A percentile compares a stretch with the other conserved stretches of the same genome.
phyloP scores from a whole-genome alignment of 495 filamentous ascomycete genomes.

The Sphaerosporella brunnea region DNA sequence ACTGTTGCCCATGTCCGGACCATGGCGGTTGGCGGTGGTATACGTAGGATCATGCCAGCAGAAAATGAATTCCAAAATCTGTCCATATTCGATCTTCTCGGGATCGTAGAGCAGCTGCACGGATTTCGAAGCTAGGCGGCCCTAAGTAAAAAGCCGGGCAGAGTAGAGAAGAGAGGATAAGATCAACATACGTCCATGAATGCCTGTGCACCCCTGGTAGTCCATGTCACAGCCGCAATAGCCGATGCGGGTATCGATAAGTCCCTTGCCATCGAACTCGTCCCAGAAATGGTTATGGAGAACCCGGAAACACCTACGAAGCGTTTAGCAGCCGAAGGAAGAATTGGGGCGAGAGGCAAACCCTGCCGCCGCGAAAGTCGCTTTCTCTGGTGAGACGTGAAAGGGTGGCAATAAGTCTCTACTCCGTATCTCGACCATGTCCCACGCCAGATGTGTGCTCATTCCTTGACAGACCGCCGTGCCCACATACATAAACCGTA shows the following conservation, averaged over 20 bases:
- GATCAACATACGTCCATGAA: conserved; percentile 53
- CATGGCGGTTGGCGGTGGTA: conserved; percentile 68
- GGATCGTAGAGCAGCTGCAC: conserved; percentile 76
- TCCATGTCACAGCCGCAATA: conserved; percentile 67
- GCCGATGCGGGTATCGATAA: conserved; percentile 77
- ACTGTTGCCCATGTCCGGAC: conserved; percentile 70
- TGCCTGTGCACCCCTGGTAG: conserved; percentile 56
- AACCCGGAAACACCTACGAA: conserved; percentile 98
- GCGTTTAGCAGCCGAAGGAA: background rate
- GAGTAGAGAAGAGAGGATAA: background rate
- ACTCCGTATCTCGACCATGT: too few relatives aligned
- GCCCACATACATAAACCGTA: too few relatives aligned
- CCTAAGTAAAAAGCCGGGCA: too few relatives aligned
- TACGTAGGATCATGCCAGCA: conserved; percentile 95
- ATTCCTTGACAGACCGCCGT: too few relatives aligned
- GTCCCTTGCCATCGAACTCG: conserved; percentile 58
- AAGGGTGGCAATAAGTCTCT: too few relatives aligned
- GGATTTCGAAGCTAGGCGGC: conserved; percentile 79
- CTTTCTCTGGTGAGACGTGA: conserved; percentile 19
- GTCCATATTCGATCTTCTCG: conserved; percentile 48
- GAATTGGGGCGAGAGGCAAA: too few relatives aligned
- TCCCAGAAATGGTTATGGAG: conserved; percentile 89
- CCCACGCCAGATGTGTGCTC: too few relatives aligned
- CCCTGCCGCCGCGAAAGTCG: conserved; percentile 22
- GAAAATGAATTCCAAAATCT: conserved; percentile 92